Conservation (phyloP, 331 rosid genomes). For the Cydonia oblonga region DNA sequence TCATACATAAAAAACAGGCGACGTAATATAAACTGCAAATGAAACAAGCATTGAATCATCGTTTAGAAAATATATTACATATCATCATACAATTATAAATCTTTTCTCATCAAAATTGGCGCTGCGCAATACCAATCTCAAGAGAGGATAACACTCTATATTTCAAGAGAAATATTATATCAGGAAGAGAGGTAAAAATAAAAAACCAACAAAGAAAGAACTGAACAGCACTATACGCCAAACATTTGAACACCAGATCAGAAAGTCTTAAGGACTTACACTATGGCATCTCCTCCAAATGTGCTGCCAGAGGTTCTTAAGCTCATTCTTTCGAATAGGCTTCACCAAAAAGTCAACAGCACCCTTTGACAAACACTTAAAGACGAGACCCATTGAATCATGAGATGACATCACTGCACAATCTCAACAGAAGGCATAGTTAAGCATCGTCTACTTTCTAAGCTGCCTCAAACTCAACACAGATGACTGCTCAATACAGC, state of each 20-base stretch:
- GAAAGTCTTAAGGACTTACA: conserved; percentile 40
- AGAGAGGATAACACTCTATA: too few species aligned
- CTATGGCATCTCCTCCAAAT: conserved; percentile 94
- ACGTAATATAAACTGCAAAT: neutral
- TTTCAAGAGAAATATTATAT: too few species aligned
- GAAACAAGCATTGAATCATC: conserved; percentile 1
- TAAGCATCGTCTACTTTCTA: conserved; percentile 20
- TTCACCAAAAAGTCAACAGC: conserved; percentile 90
- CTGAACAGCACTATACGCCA: neutral
- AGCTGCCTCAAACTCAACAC: conserved; percentile 13
- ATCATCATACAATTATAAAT: neutral
- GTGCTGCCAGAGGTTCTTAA: conserved; percentile 98
- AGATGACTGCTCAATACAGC: conserved; percentile 4
- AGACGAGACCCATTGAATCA: conserved; percentile 92
- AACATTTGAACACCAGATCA: neutral
- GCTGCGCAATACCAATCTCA: neutral
- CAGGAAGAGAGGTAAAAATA: too few species aligned
- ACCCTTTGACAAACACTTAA: conserved; percentile 95
- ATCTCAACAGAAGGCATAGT: conserved; percentile 39
- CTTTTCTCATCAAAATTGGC: neutral
- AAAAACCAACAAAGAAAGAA: neutral
- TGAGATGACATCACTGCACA: conserved; percentile 97
- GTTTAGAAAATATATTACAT: neutral
- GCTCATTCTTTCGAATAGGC: conserved; percentile 95
- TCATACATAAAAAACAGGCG: neutral